Percentiles rank a stretch among this genome's conserved stretches.
These are phyloP conservation scores for Aspergillus ruber DNA, from an alignment of 2,329 filamentous ascomycete species.

Conservation along the genomic window DNA sequence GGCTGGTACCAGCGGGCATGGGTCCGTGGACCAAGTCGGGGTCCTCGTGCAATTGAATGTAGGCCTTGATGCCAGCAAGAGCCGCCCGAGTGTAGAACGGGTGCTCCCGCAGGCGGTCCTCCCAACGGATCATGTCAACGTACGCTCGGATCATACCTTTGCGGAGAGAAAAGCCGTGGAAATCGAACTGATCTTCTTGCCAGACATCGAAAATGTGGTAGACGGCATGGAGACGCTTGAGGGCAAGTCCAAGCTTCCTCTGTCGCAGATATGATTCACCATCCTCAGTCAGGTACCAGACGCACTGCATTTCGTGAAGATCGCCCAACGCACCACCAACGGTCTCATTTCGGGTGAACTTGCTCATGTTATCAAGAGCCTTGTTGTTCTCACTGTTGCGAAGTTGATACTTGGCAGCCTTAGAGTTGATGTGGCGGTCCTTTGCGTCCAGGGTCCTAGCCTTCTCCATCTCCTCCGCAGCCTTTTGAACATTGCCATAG, in stretches of 20 bases:
- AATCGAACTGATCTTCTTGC: constrained; percentile 98
- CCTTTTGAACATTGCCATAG: constrained; percentile 68
- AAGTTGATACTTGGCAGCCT: constrained; percentile 93
- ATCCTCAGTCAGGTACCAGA: constrained; percentile 96
- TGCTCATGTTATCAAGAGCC: constrained; percentile 78
- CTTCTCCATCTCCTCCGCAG: constrained; percentile 79
- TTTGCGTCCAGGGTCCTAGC: constrained; percentile 79
- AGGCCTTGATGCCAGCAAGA: constrained; percentile 71
- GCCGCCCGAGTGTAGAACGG: constrained; percentile 87
- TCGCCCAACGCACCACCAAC: constrained; percentile 82
- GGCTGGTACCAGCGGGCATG: constrained; percentile 50
- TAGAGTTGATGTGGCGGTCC: constrained; percentile 97
- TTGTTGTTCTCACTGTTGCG: constrained; percentile 85
- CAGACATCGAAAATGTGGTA: constrained; percentile 93
- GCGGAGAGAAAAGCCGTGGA: constrained; percentile 93
- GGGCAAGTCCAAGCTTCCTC: constrained; percentile 72
- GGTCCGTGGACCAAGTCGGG: constrained; percentile 58
- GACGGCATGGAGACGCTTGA: constrained; percentile 86
- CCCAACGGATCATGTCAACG: constrained; percentile 94
- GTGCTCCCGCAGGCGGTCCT: constrained; percentile 83
- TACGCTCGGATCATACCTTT: constrained; percentile 96
- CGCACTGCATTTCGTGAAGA: constrained; percentile 94
- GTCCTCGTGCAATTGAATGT: constrained; percentile 71
- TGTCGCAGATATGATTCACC: constrained; percentile 81
- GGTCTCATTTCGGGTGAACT: constrained; percentile 90